phyloP scores from a whole-genome alignment of 352 stramenopile genomes.

The Globisporangium viniferum region DNA sequence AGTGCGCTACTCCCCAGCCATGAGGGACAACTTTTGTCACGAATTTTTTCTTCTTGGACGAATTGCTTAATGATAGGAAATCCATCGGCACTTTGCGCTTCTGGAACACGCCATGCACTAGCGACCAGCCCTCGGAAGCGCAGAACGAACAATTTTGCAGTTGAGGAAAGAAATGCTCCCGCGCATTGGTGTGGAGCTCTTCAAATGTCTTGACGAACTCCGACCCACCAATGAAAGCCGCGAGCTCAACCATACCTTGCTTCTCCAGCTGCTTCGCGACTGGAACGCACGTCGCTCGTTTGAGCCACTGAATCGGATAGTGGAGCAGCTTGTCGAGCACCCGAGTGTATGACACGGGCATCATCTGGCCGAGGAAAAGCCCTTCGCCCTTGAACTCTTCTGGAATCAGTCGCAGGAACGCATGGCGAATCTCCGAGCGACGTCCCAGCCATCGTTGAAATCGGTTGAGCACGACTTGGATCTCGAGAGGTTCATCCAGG shows the following conservation, averaged over 20 bases:
- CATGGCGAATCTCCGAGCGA: slow-evolving; percentile 50
- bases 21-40: slow-evolving; percentile 44
- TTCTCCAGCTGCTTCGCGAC: slow-evolving; percentile 51
- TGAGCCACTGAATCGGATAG: slow-evolving; percentile 59
- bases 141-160: slow-evolving; percentile 54
- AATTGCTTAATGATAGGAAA: slow-evolving; percentile 16
- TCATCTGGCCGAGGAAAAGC: slow-evolving; percentile 28
- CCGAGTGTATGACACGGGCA: slow-evolving; percentile 53
- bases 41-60: slow-evolving; percentile 20
- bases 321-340: slow-evolving; percentile 61
- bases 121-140: slow-evolving; percentile 63
- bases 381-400: slow-evolving; percentile 47
- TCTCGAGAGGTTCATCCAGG: slow-evolving; percentile 49
- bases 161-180: slow-evolving; percentile 55
- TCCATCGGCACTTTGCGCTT: slow-evolving; percentile 32
- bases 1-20: slow-evolving; percentile 76
- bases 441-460: slow-evolving; percentile 49
- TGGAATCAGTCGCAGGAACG: slow-evolving; percentile 42
- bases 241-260: slow-evolving; percentile 44
- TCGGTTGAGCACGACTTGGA: slow-evolving; percentile 55
- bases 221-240: slow-evolving; percentile 51
- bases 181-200: slow-evolving; percentile 50
- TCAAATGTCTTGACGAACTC: slow-evolving; percentile 76
- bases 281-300: slow-evolving; percentile 45
- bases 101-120: slow-evolving; percentile 77